phyloP scores from a whole-genome alignment of 352 stramenopile species.

The Achlya hypogyna region DNA sequence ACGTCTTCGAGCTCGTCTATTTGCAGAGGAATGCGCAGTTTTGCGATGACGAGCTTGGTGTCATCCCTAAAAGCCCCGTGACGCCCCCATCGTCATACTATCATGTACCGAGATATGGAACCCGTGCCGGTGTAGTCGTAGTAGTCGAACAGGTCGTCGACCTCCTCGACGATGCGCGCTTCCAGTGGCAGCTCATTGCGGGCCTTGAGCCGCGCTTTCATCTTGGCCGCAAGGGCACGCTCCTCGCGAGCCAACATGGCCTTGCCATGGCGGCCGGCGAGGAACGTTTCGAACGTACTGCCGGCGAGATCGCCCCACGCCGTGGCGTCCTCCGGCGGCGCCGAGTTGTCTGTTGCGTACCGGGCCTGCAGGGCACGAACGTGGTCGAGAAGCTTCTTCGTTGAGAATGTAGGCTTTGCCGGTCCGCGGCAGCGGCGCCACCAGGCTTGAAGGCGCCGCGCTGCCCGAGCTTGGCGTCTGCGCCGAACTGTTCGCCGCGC shows the following conservation, averaged over 20 bases:
- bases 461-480: constrained; percentile 39
- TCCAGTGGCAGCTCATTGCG: constrained; percentile 29
- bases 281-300: constrained; percentile 39
- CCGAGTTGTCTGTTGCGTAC: constrained; percentile 23
- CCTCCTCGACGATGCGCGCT: constrained; percentile 42
- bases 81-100: no score
- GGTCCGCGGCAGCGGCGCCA: constrained; percentile 41
- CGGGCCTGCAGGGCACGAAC: constrained; percentile 35
- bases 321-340: constrained; percentile 24
- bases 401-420: constrained; percentile 7
- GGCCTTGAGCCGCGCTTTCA: constrained; percentile 34
- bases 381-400: constrained; percentile 36
- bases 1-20: constrained; percentile 48
- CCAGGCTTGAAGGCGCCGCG: constrained; percentile 42
- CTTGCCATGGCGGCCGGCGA: constrained; percentile 35
- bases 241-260: constrained; percentile 47
- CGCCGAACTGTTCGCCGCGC: constrained; percentile 41
- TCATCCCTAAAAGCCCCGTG: constrained; percentile 12
- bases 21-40: constrained; percentile 46
- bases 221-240: constrained; percentile 28
- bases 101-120: not conserved
- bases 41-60: constrained; percentile 14
- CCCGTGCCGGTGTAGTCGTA: constrained; percentile 38
- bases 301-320: constrained; percentile 40
- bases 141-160: constrained; percentile 60